These are phyloP conservation scores for Sporothrix euskadiensis DNA, from an alignment of 2,329 filamentous ascomycete species.

Conservation along the genomic window DNA sequence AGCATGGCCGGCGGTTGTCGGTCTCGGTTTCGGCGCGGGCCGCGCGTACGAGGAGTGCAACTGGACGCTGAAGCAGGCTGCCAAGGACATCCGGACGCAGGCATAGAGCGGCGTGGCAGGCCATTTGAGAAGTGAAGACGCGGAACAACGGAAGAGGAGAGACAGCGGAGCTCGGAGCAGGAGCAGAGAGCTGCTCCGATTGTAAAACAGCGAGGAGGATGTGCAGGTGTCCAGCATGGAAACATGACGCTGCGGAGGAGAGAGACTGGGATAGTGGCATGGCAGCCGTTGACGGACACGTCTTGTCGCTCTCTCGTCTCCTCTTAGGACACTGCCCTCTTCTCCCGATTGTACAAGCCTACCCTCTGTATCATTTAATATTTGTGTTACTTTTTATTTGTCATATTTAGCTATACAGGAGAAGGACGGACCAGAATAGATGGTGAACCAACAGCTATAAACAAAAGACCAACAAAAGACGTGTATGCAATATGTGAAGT, in stretches of 20 bases:
- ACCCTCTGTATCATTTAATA: slow-evolving; percentile 16
- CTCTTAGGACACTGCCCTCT: background rate
- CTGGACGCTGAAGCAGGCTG: slow-evolving; percentile 66
- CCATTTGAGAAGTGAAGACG: background rate
- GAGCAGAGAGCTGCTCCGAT: background rate
- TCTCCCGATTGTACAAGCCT: background rate
- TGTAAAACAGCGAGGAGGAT: slow-evolving; percentile 18
- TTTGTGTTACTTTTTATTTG: slow-evolving; percentile 13
- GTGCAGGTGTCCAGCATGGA: background rate
- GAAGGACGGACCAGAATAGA: slow-evolving; percentile 3
- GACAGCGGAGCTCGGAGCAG: background rate
- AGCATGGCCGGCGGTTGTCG: slow-evolving; percentile 95
- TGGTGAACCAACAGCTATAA: background rate
- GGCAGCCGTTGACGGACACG: background rate
- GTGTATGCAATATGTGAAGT: background rate
- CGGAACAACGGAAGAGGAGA: background rate
- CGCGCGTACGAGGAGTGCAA: slow-evolving; percentile 99
- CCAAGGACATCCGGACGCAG: slow-evolving; percentile 58
- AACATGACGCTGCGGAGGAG: background rate
- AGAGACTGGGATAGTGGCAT: background rate
- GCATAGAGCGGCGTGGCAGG: slow-evolving; percentile 39
- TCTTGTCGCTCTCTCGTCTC: background rate
- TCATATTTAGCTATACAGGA: slow-evolving; percentile 11
- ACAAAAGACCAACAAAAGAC: background rate
- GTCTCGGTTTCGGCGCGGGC: slow-evolving; percentile 91